phyloP scores from a whole-genome alignment of 176 grass and related monocot genomes.

The Olyra latifolia region DNA sequence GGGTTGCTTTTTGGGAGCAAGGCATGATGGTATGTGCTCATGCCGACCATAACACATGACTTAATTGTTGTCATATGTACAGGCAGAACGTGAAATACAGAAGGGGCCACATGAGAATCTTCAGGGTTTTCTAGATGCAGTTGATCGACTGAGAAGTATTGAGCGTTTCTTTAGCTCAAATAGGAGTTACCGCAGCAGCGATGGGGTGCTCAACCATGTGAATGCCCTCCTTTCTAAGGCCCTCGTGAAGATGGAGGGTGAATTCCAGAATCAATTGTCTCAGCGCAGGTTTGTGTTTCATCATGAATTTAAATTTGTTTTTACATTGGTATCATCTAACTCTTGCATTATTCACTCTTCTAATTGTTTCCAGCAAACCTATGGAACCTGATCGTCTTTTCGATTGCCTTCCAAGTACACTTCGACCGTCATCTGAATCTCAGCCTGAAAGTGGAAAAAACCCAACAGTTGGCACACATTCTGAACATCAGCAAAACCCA shows the following conservation, averaged over 20 bases:
- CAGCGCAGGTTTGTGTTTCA: slow-evolving; percentile 57
- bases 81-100: slow-evolving; percentile 80
- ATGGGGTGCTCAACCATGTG: slow-evolving; percentile 77
- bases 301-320: slow-evolving; percentile 10
- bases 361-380: slow-evolving; percentile 65
- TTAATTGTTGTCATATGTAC: slow-evolving; percentile 17
- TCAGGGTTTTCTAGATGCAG: slow-evolving; percentile 75
- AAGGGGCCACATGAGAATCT: slow-evolving; percentile 84
- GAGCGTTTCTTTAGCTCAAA: slow-evolving; percentile 87
- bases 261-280: slow-evolving; percentile 74
- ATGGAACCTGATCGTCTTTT: slow-evolving; percentile 94
- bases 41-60: too few relatives aligned
- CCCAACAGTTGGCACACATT: slow-evolving; percentile 21
- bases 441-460: slow-evolving; percentile 62
- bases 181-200: slow-evolving; percentile 82
- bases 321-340: background rate
- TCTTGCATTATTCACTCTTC: background rate
- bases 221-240: slow-evolving; percentile 74
- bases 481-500: slow-evolving; percentile 45
- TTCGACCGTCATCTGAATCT: slow-evolving; percentile 73
- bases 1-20: background rate
- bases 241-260: slow-evolving; percentile 75
- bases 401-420: slow-evolving; percentile 80
- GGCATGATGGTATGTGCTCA: background rate
- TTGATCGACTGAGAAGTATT: slow-evolving; percentile 75